Evolutionary conservation across 352 stramenopile species (phyloP), one percentile per base, ranked within the genome.

Genomic region (Phytophthora kernoviae): DNA sequence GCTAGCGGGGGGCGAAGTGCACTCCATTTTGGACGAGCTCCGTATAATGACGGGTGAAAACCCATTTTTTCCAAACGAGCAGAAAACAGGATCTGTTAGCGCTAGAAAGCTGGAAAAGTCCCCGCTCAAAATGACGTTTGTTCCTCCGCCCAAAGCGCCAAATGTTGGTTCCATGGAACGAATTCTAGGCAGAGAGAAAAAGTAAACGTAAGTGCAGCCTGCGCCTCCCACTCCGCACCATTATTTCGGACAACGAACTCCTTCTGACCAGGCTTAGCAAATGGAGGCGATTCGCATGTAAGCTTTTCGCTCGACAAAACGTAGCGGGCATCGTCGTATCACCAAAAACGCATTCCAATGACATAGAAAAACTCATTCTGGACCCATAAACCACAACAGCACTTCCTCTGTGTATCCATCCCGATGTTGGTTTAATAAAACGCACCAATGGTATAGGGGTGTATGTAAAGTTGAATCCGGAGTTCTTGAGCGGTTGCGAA

Each of bases 321-420:
- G 63, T 54, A 27, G 75, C 70, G 7, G 42, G 39, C 0, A 73
- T 62, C 4, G 55, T 36, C 1, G 32, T 52, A 12, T 70, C 50
- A 4, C 73, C 75, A 34, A 85, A 82, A 8, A 77, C 24, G 42
- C 75, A 85, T 15, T 76, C 42, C 3, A 73, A 44, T 3, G 30
- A 42, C 12, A 56, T 8, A 1, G 48, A 68, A 45, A 62, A 75
- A 0, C 10, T 6, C 32, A 82, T 70, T 39, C 30, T 46, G 6
- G 54, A 68, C 15, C 65, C 75, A 47, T 70, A 36, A 1, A 82
- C 63, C 10, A 48, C 24, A 54, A 85, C 55, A 2, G 17, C 11
- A 5, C 66, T 75, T 15, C 67, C 67, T 8, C 75, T 70, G 15
- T 62, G 60, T 48, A 57, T 69, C 73, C 75, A 85, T 14, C 75